Evolutionary conservation across 805 yeast species (phyloP).

Genomic region (Peterozyma toletana): DNA sequence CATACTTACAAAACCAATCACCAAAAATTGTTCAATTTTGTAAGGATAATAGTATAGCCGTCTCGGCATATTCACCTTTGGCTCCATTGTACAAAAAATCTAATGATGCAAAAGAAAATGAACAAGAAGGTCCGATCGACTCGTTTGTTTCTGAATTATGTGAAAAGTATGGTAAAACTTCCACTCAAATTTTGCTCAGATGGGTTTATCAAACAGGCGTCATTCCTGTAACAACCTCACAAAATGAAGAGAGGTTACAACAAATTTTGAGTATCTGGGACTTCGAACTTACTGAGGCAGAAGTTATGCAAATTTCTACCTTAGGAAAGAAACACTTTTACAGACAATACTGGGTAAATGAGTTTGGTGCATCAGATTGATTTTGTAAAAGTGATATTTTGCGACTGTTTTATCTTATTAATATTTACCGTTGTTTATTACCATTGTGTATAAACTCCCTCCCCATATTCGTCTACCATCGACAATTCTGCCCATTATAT

Average conservation of each 20-base stretch:
- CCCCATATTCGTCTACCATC: too few species aligned
- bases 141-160: constrained; percentile 36
- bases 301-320: constrained; percentile 18
- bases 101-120: constrained; percentile 40
- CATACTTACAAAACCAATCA: constrained; percentile 57
- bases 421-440: too few species aligned
- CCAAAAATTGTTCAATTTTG: constrained; percentile 45
- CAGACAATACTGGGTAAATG: constrained; percentile 17
- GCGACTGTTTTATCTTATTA: too few species aligned
- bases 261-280: constrained; percentile 26
- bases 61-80: constrained; percentile 77
- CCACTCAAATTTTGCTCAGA: constrained; percentile 46
- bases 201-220: constrained; percentile 47
- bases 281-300: constrained; percentile 23
- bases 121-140: constrained; percentile 43
- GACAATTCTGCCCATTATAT: too few species aligned
- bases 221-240: constrained; percentile 39
- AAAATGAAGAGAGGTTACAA: constrained; percentile 31
- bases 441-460: too few species aligned
- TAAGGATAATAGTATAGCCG: constrained; percentile 44
- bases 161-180: constrained; percentile 30
- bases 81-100: constrained; percentile 48
- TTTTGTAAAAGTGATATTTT: not conserved
- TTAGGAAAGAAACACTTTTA: constrained; percentile 17
- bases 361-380: constrained; percentile 12